Evolutionary conservation across 768 basidiomycete species (phyloP).

Genomic region (Lentinula sp.): DNA sequence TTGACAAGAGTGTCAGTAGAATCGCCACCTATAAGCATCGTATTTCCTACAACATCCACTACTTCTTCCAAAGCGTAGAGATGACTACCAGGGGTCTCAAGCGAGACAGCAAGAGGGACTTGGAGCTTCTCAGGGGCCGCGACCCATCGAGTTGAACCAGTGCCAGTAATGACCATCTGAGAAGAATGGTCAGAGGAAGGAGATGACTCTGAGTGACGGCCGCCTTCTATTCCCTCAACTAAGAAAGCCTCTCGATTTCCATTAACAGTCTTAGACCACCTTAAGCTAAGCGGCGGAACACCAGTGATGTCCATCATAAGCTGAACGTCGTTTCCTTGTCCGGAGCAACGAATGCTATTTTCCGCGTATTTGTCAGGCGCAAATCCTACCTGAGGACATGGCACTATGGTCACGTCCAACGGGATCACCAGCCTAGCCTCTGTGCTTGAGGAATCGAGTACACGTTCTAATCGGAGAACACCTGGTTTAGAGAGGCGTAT

Average conservation of each 20-base stretch:
- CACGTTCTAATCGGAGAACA: conserved; percentile 64
- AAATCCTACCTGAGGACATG: conserved; percentile 79
- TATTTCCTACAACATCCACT: conserved; percentile 78
- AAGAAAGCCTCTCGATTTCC: conserved; percentile 63
- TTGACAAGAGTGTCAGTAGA: conserved; percentile 23
- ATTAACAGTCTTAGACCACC: conserved; percentile 68
- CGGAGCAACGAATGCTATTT: conserved; percentile 59
- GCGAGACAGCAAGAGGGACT: conserved; percentile 62
- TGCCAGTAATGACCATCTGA: not conserved
- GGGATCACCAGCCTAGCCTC: conserved; percentile 68
- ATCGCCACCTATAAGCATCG: conserved; percentile 35
- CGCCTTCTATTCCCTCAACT: conserved; percentile 80
- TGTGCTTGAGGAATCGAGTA: conserved; percentile 62
- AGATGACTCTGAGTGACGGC: conserved; percentile 28
- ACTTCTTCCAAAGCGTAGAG: conserved; percentile 75
- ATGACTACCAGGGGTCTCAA: conserved; percentile 61
- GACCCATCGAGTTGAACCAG: conserved; percentile 13
- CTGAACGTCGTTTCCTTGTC: conserved; percentile 51
- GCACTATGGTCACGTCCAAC: conserved; percentile 64
- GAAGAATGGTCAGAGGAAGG: conserved; percentile 5
- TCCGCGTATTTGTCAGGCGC: conserved; percentile 31
- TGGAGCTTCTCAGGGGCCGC: conserved; percentile 48
- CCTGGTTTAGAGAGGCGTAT: conserved; percentile 72
- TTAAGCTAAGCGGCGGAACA: conserved; percentile 70
- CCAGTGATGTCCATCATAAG: conserved; percentile 63